These are phyloP conservation scores for Stemphylium lycopersici DNA, from an alignment of 2,329 filamentous ascomycete species.

Conservation along the genomic window DNA sequence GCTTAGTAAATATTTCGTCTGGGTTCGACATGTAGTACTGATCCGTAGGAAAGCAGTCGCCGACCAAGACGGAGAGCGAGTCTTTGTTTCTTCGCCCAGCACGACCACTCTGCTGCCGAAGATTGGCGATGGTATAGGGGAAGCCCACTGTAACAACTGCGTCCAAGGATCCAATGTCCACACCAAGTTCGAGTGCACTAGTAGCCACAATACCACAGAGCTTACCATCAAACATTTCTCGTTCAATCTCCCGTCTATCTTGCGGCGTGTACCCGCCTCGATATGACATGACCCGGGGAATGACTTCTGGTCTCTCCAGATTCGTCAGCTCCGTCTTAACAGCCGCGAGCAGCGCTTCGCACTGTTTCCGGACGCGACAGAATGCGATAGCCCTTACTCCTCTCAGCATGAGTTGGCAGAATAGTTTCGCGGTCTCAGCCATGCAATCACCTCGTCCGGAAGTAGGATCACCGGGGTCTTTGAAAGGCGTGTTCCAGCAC, in stretches of 20 bases:
- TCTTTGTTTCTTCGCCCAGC: constrained; percentile 89
- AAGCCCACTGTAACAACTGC: constrained; percentile 94
- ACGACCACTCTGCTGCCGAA: constrained; percentile 91
- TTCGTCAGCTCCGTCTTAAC: constrained; percentile 77
- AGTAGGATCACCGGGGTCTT: constrained; percentile 83
- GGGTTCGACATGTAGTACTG: constrained; percentile 98
- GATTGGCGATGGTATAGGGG: constrained; percentile 91
- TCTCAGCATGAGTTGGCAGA: constrained; percentile 85
- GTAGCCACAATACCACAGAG: constrained; percentile 93
- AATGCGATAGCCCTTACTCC: constrained; percentile 94
- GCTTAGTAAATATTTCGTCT: constrained; percentile 88
- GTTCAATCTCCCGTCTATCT: constrained; percentile 86
- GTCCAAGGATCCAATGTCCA: constrained; percentile 93
- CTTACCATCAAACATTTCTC: constrained; percentile 96
- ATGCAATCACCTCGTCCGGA: constrained; percentile 85
- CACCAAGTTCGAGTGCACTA: constrained; percentile 87
- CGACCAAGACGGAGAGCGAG: constrained; percentile 86
- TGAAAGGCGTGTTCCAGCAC: constrained; percentile 97
- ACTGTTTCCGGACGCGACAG: constrained; percentile 84
- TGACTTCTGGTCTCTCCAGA: constrained; percentile 76
- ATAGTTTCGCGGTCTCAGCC: constrained; percentile 84
- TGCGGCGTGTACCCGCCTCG: constrained; percentile 93
- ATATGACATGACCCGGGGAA: constrained; percentile 88
- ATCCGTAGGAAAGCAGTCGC: constrained; percentile 87
- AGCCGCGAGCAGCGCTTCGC: constrained; percentile 80